Evolutionary conservation across 2,329 filamentous ascomycete genomes (phyloP), one percentile per base, ranked within the genome.

Genomic region (Diaporthe velutina): DNA sequence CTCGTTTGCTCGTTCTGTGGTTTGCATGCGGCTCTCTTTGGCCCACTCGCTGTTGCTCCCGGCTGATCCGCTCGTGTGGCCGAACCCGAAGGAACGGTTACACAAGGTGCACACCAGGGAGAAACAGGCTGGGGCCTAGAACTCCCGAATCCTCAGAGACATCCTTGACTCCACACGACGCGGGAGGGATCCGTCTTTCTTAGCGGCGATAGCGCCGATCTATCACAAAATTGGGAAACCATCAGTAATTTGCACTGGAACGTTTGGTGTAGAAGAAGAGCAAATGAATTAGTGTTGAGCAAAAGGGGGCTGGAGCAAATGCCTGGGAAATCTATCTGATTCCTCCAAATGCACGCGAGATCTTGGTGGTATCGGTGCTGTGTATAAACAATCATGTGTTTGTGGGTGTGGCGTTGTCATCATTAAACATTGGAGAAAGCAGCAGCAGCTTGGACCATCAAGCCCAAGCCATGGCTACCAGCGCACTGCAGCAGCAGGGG

Each of bases 261-360:
- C 40, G 33, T 68, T 58, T 75, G 54, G 28, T 67, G 19, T 35
- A 22, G 15, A 57, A 42, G 25, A 25, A 68, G 73, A 57, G 50
- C 57, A 38, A 50, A 60, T 74, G 60, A 76, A 74, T 70, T 75
- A 70, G 60, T 61, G 58, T n/a, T 76, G 76, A 74, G 74, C 74
- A 76, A 77, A 71, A 68, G 76, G 73, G 74, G 74, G 78, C 77
- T 71, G 77, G 74, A 78, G 72, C 72, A 74, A 74, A 78, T 73
- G 75, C 40, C 57, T 71, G 73, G 60, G 22, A 54, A 58, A 54
- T 76, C 70, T 76, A 71, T 75, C 66, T 71, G 57, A 30, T 60
- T 72, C 57, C 70, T n/a, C 71, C 42, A 73, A 50, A 55, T 67
- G 48, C n/a, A 50, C 58, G 10, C 54, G 30, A 68, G 61, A 64